These are phyloP conservation scores for Miscanthus lutarioriparius DNA, from an alignment of 176 grass and related monocot species.

Conservation along the genomic window DNA sequence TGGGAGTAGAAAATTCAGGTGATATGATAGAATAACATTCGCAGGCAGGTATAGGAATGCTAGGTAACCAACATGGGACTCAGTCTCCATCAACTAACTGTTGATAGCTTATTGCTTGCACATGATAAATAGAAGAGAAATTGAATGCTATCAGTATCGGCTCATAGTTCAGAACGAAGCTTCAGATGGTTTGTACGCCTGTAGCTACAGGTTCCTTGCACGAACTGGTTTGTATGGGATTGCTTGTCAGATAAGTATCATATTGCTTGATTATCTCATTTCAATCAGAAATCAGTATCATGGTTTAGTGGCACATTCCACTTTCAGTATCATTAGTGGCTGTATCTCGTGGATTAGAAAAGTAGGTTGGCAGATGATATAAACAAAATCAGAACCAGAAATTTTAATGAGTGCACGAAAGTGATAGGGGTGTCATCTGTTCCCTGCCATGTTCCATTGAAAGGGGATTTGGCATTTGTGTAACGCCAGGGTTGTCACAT, in stretches of 20 bases:
- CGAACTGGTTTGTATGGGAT: neutral
- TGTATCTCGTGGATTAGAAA: conserved; percentile 20
- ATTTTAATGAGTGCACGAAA: conserved; percentile 13
- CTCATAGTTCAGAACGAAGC: conserved; percentile 22
- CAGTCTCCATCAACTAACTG: conserved; percentile 6
- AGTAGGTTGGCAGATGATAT: conserved; percentile 5
- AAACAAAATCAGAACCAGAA: neutral
- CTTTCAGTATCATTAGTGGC: conserved; percentile 31
- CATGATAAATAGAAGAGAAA: neutral
- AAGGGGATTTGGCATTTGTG: conserved; percentile 3
- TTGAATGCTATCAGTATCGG: neutral
- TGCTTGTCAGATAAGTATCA: neutral
- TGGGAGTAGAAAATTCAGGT: neutral
- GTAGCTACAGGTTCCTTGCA: conserved; percentile 1
- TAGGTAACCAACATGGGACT: neutral
- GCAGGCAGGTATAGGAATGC: neutral
- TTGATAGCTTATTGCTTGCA: conserved; percentile 29
- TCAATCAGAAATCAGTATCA: conserved; percentile 12
- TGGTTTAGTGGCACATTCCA: neutral
- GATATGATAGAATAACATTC: neutral
- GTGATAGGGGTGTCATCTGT: conserved; percentile 27
- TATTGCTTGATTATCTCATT: neutral
- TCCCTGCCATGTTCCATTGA: conserved; percentile 19
- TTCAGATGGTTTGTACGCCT: neutral
- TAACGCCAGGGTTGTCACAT: conserved; percentile 10